These are phyloP conservation scores for Boletus subparvulus DNA, from an alignment of 768 basidiomycete species.

Conservation along the genomic window DNA sequence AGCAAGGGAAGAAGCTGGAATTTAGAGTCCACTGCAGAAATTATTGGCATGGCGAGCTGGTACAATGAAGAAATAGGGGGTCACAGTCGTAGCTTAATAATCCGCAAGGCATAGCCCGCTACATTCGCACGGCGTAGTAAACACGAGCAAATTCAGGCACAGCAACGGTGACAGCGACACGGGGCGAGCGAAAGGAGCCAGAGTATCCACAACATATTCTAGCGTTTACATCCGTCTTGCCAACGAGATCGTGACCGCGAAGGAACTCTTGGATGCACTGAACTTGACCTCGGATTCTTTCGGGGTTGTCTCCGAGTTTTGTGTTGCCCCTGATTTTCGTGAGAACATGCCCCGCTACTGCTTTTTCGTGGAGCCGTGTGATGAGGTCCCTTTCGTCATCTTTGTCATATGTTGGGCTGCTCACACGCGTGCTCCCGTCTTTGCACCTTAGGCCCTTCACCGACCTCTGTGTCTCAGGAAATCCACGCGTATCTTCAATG, in stretches of 20 bases:
- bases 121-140: too few species aligned
- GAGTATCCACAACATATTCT: too few species aligned
- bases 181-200: too few species aligned
- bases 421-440: neutral
- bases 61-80: too few species aligned
- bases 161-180: too few species aligned
- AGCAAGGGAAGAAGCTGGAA: neutral
- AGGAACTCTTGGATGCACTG: slow-evolving; percentile 20
- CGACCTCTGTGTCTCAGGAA: neutral
- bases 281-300: slow-evolving; percentile 12
- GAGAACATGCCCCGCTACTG: slow-evolving; percentile 14
- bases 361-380: slow-evolving; percentile 20
- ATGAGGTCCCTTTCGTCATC: neutral
- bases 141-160: too few species aligned
- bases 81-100: too few species aligned
- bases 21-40: too few species aligned
- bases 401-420: neutral
- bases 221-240: slow-evolving; percentile 22
- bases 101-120: too few species aligned
- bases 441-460: neutral
- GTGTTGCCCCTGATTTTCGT: slow-evolving; percentile 20
- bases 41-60: too few species aligned
- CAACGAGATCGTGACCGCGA: slow-evolving; percentile 22
- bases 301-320: slow-evolving; percentile 22
- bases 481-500: slow-evolving; percentile 7